Base-by-base conservation (phyloP, 352 stramenopile species). In the Lagenidium sp. region DNA sequence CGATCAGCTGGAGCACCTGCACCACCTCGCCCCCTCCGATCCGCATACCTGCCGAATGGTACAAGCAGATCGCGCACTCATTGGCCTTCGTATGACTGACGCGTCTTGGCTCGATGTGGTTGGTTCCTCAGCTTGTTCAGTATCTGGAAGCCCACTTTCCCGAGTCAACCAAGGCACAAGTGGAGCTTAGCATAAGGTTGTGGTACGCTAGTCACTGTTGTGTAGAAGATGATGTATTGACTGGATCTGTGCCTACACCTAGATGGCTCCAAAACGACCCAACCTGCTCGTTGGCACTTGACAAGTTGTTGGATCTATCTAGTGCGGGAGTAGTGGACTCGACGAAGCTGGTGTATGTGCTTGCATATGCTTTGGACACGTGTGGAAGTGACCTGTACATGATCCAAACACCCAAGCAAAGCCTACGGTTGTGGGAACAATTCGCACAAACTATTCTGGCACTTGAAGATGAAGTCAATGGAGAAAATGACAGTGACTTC, bases 1-100 rank as follows among this genome's bases (percentile, higher is more conserved):
- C 15, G 76, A 92, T 53, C 77, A 78, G 31, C 48, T 92, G 8
- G 80, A 92, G 36, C 55, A 78, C 19, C 87, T 81, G 23, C 85
- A 81, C 47, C 64, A 82, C 26, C 46, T 53, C 31, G 68, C 86
- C 29, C 58, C 60, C 19, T 31, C 55, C 2, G 63, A 89, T 41
- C 76, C 77, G 2, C 79, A 89, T 36, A 74, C 60, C 13, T 47
- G 68, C 25, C 63, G 64, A 56, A 82, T 92, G 79, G 79, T 91
- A 69, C 8, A 15, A 32, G 15, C 28, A 32, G 15, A n/a, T n/a
- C n/a, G n/a, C n/a, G n/a, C n/a, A n/a, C n/a, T n/a, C n/a, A n/a
- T n/a, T n/a, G n/a, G n/a, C n/a, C n/a, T n/a, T n/a, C n/a, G n/a
- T n/a, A n/a, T n/a, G n/a, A n/a, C n/a, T n/a, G n/a, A 32, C 15